These are phyloP conservation scores for Rhodamnia rubescens DNA, from an alignment of 345 rosid species.

Conservation along the genomic window DNA sequence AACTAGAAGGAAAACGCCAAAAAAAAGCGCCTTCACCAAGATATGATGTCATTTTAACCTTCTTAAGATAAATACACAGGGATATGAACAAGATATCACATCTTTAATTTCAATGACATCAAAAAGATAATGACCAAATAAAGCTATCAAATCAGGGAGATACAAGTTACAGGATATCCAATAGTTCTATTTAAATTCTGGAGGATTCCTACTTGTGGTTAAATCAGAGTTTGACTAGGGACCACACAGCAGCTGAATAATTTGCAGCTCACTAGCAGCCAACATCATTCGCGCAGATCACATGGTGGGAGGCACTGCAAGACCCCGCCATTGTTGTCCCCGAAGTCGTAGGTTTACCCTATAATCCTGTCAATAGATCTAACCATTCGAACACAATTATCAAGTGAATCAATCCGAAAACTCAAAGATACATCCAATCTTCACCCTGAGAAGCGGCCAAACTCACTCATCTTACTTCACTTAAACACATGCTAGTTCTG, in stretches of 20 bases:
- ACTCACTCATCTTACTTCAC: background rate
- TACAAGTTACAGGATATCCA: background rate
- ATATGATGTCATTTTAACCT: background rate
- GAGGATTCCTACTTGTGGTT: background rate
- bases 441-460: background rate
- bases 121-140: background rate
- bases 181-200: background rate
- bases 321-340: background rate
- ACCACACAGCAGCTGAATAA: background rate
- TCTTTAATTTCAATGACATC: background rate
- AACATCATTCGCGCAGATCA: background rate
- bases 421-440: background rate
- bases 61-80: background rate
- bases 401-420: background rate
- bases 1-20: background rate
- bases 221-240: background rate
- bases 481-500: background rate
- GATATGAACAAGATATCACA: background rate
- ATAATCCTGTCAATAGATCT: background rate
- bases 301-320: background rate
- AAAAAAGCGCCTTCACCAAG: background rate
- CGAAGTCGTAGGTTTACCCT: background rate
- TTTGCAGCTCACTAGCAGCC: background rate
- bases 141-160: background rate
- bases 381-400: background rate